Base-by-base conservation (phyloP, 352 stramenopile genomes). In the Elongisporangium undulatum region DNA sequence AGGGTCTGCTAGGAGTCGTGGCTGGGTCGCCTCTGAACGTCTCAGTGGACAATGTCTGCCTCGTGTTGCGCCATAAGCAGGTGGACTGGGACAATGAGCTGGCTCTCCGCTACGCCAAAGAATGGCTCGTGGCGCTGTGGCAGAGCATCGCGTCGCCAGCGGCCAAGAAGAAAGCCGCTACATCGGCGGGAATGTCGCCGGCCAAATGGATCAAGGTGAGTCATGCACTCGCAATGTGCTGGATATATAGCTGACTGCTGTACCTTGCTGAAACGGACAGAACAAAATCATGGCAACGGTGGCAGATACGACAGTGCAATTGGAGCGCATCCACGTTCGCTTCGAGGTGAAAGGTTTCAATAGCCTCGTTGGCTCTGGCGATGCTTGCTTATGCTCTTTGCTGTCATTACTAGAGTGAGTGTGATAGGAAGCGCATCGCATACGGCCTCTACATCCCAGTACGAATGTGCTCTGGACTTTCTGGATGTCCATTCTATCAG, bases 71-170 rank as follows among this genome's bases (percentile, higher is more conserved):
- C 24, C 76, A 75, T 17, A 76, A 89, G 45, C 56, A 74, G 7
- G 71, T 87, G 7, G 68, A 85, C 51, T 90, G 81, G 81, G 67
- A 77, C 48, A 83, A 90, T 49, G 84, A 90, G 29, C 63, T 90
- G n/a, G 63, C 77, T 39, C 65, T 88, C 16, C 81, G 83, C n/a
- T 88, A 89, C 51, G 68, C 81, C 9, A 87, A 85, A 45, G 81
- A 93, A 26, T 64, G 90, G 1, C 21, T 86, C 19, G 56, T 91
- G 20, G 71, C 81, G 21, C 67, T 90, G 7, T 68, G 72, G 48
- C 84, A 93, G 64, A 75, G 68, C 45, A 53, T 89, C 5, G 63
- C 70, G 23, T 69, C 63, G 10, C 59, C 66, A n/a, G 59, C 59
- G 21, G 56, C 53, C 22, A 69, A 58, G 24, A 80, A 72, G 23